A percentile compares a stretch with the other conserved stretches of the same genome.
Evolutionary conservation across 2,329 filamentous ascomycete species (phyloP).

Genomic region (Fusarium sarcochroum): DNA sequence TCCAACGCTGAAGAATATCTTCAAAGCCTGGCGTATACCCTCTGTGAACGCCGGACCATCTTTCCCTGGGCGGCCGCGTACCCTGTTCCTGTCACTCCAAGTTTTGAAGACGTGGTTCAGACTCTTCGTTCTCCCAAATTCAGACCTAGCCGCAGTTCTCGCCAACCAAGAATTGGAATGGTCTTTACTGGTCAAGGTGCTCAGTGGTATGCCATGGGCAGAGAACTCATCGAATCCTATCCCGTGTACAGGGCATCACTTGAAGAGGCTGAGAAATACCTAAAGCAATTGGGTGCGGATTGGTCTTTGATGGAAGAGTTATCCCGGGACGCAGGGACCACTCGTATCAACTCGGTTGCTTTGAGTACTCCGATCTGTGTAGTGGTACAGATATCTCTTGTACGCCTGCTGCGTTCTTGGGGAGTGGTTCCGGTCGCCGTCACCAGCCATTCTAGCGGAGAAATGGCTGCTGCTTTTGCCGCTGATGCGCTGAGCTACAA

Average conservation of each 20-base stretch:
- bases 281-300: neutral
- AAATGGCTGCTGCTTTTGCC: neutral
- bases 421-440: neutral
- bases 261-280: neutral
- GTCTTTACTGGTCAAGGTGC: neutral
- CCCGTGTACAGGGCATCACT: neutral
- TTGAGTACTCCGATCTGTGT: neutral
- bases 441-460: constrained; percentile 2
- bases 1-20: neutral
- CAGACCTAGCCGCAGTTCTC: neutral
- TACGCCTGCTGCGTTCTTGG: neutral
- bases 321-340: neutral
- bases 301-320: neutral
- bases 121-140: neutral
- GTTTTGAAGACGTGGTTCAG: neutral
- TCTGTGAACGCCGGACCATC: neutral
- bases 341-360: neutral
- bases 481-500: neutral
- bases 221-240: neutral
- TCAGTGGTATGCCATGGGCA: neutral
- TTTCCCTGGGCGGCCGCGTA: neutral
- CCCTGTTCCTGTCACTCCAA: neutral
- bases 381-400: neutral
- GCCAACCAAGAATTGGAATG: neutral
- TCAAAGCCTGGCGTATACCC: neutral